phyloP scores from a whole-genome alignment of 495 filamentous ascomycete species.

The Hypoxylon subgilvum region DNA sequence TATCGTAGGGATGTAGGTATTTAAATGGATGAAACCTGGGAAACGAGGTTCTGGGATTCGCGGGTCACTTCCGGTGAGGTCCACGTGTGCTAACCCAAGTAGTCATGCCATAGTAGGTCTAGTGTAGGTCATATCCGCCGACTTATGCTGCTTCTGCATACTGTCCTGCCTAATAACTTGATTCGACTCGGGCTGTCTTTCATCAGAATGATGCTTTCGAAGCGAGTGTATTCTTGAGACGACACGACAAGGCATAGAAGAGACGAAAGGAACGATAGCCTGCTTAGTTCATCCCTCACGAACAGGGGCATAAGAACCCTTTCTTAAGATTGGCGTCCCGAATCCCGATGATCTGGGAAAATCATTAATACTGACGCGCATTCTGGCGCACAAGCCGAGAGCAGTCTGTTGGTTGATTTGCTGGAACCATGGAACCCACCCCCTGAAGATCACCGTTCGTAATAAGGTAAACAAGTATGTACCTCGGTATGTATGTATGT shows the following conservation, averaged over 20 bases:
- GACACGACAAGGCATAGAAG: not conserved
- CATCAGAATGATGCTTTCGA: conserved; percentile 24
- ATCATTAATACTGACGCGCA: conserved; percentile 19
- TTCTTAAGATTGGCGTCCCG: conserved; percentile 30
- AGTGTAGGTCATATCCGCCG: conserved; percentile 31
- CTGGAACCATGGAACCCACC: conserved; percentile 24
- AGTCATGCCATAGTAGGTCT: conserved; percentile 31
- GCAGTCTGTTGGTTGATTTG: conserved; percentile 14
- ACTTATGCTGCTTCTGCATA: not conserved
- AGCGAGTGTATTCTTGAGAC: conserved; percentile 18
- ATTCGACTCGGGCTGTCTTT: conserved; percentile 22
- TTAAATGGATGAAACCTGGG: conserved; percentile 24
- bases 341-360: conserved; percentile 33
- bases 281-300: not conserved
- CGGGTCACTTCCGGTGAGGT: conserved; percentile 35
- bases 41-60: conserved; percentile 35
- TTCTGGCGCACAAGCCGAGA: conserved; percentile 23
- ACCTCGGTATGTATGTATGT: conserved; percentile 8
- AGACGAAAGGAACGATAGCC: conserved; percentile 10
- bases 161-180: conserved; percentile 10
- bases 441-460: conserved; percentile 32
- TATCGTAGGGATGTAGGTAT: conserved; percentile 14
- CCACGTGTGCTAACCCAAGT: conserved; percentile 36
- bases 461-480: conserved; percentile 1
- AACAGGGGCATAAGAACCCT: conserved; percentile 15